Percentiles rank a stretch among this genome's conserved stretches.
phyloP scores from a whole-genome alignment of 31 red algal species.

The Porphyra umbilicalis region DNA sequence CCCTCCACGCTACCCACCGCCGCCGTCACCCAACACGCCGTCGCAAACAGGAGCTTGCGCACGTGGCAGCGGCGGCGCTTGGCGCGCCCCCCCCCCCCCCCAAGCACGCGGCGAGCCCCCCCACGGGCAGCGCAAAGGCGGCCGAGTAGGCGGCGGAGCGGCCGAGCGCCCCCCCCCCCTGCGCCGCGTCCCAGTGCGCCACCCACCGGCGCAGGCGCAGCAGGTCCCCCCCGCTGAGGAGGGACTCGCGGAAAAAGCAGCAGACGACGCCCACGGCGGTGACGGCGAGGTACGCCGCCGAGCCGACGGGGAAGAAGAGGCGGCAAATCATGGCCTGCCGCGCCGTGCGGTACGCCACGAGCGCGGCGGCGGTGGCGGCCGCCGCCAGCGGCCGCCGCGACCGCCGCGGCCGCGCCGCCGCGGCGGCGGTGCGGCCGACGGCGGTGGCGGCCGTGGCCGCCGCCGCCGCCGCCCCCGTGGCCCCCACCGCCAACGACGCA shows the following conservation, averaged over 20 bases:
- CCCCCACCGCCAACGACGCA: conserved; percentile 21
- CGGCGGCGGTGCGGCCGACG: neutral
- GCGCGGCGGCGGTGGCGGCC: conserved; percentile 17
- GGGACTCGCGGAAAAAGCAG: conserved; percentile 68
- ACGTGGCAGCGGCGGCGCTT: neutral
- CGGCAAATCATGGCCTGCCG: conserved; percentile 76
- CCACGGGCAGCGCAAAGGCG: conserved; percentile 57
- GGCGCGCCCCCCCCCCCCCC: neutral
- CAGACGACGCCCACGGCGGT: conserved; percentile 56
- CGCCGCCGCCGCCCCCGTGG: conserved; percentile 35
- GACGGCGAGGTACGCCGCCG: conserved; percentile 36
- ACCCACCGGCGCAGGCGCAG: conserved; percentile 53
- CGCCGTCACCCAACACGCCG: neutral
- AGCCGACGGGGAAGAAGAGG: conserved; percentile 68
- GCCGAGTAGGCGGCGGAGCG: conserved; percentile 46
- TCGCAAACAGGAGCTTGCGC: neutral
- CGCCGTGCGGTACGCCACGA: conserved; percentile 51
- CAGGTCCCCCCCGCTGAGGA: conserved; percentile 38
- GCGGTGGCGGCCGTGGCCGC: conserved; percentile 1
- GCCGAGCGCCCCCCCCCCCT: conserved; percentile 43
- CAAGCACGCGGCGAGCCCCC: neutral
- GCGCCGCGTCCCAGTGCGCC: conserved; percentile 36
- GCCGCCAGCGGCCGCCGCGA: neutral
- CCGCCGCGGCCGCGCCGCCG: neutral
- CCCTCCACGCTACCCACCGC: neutral